Percentiles rank a stretch among this genome's conserved stretches.
These are phyloP conservation scores for Prunus kanzakura DNA, from an alignment of 306 rosid species.

Conservation along the genomic window DNA sequence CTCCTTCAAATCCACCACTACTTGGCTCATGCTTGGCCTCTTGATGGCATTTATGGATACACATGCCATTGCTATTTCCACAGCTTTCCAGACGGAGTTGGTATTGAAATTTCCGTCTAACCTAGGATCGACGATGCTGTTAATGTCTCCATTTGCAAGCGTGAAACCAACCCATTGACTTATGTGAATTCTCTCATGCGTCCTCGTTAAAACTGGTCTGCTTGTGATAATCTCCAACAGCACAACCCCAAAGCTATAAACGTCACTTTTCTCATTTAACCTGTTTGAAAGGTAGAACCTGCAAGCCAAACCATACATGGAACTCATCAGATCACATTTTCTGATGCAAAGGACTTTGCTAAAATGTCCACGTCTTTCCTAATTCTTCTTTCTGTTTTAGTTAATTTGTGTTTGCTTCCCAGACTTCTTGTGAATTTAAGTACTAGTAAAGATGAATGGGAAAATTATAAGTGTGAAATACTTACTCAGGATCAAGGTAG, in stretches of 20 bases:
- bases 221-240: constrained; percentile 18
- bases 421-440: neutral
- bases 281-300: constrained; percentile 20
- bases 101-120: constrained; percentile 3
- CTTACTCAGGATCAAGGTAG: constrained; percentile 26
- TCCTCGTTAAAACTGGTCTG: constrained; percentile 1
- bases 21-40: constrained; percentile 32
- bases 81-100: constrained; percentile 39
- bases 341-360: too few species aligned
- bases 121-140: constrained; percentile 17
- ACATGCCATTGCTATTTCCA: constrained; percentile 29
- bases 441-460: neutral
- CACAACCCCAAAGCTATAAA: constrained; percentile 25
- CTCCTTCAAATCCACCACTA: constrained; percentile 19
- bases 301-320: neutral
- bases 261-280: constrained; percentile 19
- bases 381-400: too few species aligned
- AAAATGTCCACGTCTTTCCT: too few species aligned
- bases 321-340: too few species aligned
- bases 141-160: constrained; percentile 19
- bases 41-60: neutral
- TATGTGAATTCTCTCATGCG: neutral
- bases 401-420: too few species aligned
- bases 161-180: constrained; percentile 24
- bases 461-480: neutral